These are phyloP conservation scores for Rasamsonia emersonii DNA, from an alignment of 2,329 filamentous ascomycete species.

Conservation along the genomic window DNA sequence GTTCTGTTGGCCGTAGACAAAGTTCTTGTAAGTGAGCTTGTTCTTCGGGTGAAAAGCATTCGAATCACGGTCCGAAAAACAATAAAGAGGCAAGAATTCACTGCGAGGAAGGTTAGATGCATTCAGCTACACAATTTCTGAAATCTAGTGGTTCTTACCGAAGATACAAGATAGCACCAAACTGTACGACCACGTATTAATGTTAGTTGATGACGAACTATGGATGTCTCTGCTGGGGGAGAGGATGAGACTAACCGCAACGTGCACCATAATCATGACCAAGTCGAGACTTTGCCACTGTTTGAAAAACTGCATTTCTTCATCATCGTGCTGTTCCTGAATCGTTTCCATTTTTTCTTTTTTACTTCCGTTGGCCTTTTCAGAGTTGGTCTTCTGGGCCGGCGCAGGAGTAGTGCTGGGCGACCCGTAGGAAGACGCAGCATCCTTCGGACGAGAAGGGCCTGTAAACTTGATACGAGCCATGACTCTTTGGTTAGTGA, in stretches of 20 bases:
- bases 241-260: constrained; percentile 35
- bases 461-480: constrained; percentile 18
- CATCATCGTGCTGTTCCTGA: constrained; percentile 10
- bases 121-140: not conserved
- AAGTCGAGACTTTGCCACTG: constrained; percentile 40
- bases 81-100: constrained; percentile 26
- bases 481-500: too few species aligned
- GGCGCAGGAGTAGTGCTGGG: constrained; percentile 8
- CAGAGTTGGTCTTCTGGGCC: constrained; percentile 9
- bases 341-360: too few species aligned
- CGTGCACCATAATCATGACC: constrained; percentile 41
- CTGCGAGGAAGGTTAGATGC: constrained; percentile 15
- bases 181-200: constrained; percentile 14
- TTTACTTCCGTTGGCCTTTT: too few species aligned
- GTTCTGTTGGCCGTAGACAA: constrained; percentile 15
- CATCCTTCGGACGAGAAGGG: too few species aligned
- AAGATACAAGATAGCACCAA: constrained; percentile 27
- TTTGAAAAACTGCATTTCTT: constrained; percentile 15
- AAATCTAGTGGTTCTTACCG: constrained; percentile 19
- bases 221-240: not conserved
- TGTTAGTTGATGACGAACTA: constrained; percentile 1
- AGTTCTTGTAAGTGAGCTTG: constrained; percentile 20
- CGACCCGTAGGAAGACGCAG: constrained; percentile 11
- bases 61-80: constrained; percentile 25
- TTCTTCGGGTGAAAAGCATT: constrained; percentile 17